These are phyloP conservation scores for Colletotrichum camelliae DNA, from an alignment of 2,329 filamentous ascomycete species.

Conservation along the genomic window DNA sequence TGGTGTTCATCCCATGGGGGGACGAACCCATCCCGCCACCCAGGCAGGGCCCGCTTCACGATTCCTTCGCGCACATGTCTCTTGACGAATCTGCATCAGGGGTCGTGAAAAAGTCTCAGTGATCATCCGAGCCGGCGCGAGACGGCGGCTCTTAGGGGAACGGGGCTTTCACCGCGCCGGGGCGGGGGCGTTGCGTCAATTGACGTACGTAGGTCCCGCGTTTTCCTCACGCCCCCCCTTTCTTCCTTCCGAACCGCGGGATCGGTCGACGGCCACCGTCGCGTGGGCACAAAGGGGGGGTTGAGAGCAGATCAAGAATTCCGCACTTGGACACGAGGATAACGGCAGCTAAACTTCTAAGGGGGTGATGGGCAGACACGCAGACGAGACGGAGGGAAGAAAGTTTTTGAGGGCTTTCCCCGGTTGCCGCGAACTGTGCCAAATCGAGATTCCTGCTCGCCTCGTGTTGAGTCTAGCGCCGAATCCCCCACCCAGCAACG, in stretches of 20 bases:
- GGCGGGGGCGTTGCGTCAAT: slow-evolving; percentile 5
- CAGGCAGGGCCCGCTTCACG: not conserved
- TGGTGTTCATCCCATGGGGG: not conserved
- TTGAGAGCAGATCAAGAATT: not conserved
- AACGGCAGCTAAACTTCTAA: slow-evolving; percentile 9
- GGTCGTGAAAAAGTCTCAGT: slow-evolving; percentile 7
- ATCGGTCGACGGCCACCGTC: not conserved
- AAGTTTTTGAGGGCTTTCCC: not conserved
- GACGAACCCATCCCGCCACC: not conserved
- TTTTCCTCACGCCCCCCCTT: not conserved
- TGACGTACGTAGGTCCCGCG: not conserved
- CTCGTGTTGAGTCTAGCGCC: slow-evolving; percentile 15
- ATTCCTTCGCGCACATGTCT: not conserved
- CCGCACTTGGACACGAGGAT: slow-evolving; percentile 6
- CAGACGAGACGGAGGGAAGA: not conserved
- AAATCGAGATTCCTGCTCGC: not conserved
- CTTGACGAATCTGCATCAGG: slow-evolving; percentile 7
- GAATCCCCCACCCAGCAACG: not conserved
- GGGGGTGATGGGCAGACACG: not conserved
- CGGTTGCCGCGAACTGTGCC: not conserved
- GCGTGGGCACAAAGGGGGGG: not conserved
- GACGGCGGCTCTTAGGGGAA: slow-evolving; percentile 1
- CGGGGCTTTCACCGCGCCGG: not conserved
- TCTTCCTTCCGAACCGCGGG: not conserved
- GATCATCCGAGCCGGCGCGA: slow-evolving; percentile 6